phyloP scores from a whole-genome alignment of 108 stramenopile species.

The Nitzschia sp. region DNA sequence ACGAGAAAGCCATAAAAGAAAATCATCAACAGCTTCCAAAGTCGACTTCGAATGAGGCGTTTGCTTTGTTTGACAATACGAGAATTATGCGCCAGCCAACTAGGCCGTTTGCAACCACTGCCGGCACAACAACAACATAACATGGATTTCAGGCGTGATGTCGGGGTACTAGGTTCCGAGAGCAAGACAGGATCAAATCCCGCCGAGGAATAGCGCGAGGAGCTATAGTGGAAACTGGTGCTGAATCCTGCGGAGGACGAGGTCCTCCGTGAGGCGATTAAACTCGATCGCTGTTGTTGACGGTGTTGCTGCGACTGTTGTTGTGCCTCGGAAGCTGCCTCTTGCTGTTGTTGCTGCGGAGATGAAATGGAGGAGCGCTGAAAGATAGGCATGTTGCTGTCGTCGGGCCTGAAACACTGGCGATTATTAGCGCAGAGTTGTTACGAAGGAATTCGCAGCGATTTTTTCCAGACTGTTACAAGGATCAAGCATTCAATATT shows the following conservation, averaged over 20 bases:
- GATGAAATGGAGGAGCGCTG: not conserved
- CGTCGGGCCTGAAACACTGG: too few relatives aligned
- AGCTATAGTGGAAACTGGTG: not conserved
- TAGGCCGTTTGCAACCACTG: not conserved
- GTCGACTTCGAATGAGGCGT: slow-evolving; percentile 9
- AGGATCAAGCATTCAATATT: too few relatives aligned
- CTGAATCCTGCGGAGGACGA: not conserved
- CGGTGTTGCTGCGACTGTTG: not conserved
- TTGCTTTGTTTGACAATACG: not conserved
- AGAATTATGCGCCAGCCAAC: slow-evolving; percentile 1
- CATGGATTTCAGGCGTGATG: not conserved
- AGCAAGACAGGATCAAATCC: not conserved
- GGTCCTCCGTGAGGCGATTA: not conserved
- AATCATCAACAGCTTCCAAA: slow-evolving; percentile 37
- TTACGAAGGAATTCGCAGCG: too few relatives aligned
- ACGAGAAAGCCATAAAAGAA: slow-evolving; percentile 50
- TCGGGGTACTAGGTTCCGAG: not conserved
- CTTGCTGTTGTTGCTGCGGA: too few relatives aligned
- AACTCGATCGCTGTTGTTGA: not conserved
- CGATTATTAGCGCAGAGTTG: too few relatives aligned
- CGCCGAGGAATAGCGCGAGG: not conserved
- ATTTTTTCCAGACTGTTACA: too few relatives aligned
- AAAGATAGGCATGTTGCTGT: not conserved
- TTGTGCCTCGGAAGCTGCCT: not conserved
- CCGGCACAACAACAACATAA: not conserved